Percentiles rank a stretch among this genome's conserved stretches.
phyloP scores from a whole-genome alignment of 2,329 filamentous ascomycete species.

The Aspergillus bombycis region DNA sequence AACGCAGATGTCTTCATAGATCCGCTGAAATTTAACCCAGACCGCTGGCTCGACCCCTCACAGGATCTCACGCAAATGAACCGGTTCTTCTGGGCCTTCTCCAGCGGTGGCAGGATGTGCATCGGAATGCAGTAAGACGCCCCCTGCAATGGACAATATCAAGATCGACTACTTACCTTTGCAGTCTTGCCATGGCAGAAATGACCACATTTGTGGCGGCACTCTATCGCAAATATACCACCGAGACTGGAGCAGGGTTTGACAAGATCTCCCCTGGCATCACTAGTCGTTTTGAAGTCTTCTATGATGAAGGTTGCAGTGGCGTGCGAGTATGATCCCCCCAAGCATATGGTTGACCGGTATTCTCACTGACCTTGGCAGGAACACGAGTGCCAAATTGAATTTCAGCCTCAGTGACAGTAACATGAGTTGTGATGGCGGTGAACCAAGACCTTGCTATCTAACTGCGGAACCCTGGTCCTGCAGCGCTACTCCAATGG shows the following conservation, averaged over 20 bases:
- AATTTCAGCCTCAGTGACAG: background rate
- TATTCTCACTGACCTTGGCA: background rate
- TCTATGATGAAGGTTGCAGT: conserved; percentile 29
- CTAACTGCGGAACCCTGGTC: rapidly evolving
- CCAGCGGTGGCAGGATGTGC: conserved; percentile 46
- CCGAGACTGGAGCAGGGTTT: conserved; percentile 29
- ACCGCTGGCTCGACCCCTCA: conserved; percentile 31
- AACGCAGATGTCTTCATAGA: conserved; percentile 36
- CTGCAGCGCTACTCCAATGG: no score
- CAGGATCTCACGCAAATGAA: conserved; percentile 33
- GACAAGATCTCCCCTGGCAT: conserved; percentile 28
- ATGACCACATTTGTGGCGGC: conserved; percentile 53
- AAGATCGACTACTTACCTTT: background rate
- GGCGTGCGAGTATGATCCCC: background rate
- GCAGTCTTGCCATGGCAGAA: conserved; percentile 53
- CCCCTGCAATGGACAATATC: background rate
- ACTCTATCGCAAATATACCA: conserved; percentile 50
- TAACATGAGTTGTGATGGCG: no score
- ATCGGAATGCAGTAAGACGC: conserved; percentile 40
- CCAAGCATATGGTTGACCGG: background rate
- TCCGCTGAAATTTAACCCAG: conserved; percentile 34
- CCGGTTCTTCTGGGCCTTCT: conserved; percentile 44
- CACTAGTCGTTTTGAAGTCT: conserved; percentile 35
- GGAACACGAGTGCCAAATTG: background rate
- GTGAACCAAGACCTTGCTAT: background rate